Evolutionary conservation across 2,329 filamentous ascomycete species (phyloP).

Genomic region (Echinosphaeria canescens): DNA sequence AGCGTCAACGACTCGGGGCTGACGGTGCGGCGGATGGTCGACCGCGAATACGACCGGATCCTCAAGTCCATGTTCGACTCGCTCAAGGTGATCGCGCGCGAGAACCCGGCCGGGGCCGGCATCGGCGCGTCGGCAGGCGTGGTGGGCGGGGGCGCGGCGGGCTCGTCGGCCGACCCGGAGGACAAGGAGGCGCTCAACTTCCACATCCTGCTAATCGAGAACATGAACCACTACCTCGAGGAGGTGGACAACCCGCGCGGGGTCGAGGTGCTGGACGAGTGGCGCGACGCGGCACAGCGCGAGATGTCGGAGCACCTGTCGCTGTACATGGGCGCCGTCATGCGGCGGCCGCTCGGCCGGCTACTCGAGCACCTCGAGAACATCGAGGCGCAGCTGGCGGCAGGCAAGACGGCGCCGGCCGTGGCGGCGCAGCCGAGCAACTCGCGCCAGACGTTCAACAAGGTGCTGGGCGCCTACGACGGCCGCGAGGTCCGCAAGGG

Average conservation of each 20-base stretch:
- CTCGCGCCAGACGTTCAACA: conserved; percentile 65
- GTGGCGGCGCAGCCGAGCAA: conserved; percentile 71
- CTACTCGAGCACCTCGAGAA: conserved; percentile 83
- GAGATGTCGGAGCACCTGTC: conserved; percentile 77
- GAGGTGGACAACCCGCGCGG: conserved; percentile 38
- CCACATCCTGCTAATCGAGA: conserved; percentile 92
- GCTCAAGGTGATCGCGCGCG: conserved; percentile 75
- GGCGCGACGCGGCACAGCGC: conserved; percentile 54
- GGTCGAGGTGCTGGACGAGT: conserved; percentile 60
- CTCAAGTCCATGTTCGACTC: conserved; percentile 96
- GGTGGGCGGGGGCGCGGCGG: conserved; percentile 5
- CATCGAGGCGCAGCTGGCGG: conserved; percentile 49
- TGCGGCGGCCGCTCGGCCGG: conserved; percentile 75
- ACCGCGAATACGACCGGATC: conserved; percentile 72
- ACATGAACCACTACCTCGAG: conserved; percentile 95
- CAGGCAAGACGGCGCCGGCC: conserved; percentile 32
- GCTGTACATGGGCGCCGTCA: conserved; percentile 71
- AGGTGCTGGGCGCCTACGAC: conserved; percentile 63
- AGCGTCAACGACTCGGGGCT: conserved; percentile 32
- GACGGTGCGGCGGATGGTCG: conserved; percentile 53
- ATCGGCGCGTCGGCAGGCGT: conserved; percentile 14
- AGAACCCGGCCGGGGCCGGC: conserved; percentile 30
- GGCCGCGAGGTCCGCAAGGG: conserved; percentile 70
- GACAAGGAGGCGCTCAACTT: conserved; percentile 96
- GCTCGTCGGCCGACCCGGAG: conserved; percentile 34